Conservation (phyloP, 129 eudicot genomes). For the Artemisia argyi region DNA sequence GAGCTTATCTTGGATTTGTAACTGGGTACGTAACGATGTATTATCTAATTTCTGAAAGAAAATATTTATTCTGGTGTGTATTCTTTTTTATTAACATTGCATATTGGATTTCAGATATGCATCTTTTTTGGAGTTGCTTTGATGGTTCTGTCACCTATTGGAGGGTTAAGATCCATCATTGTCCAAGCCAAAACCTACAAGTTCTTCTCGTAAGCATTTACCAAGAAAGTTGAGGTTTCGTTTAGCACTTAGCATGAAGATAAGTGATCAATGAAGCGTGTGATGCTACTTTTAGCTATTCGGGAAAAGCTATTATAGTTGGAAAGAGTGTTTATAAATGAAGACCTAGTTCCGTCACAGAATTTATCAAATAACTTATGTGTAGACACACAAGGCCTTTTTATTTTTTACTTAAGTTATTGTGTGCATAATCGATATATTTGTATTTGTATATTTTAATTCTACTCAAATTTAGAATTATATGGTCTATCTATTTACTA, state of each 20-base stretch:
- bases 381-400: background rate
- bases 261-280: slow-evolving; percentile 17
- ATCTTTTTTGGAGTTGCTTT: slow-evolving; percentile 58
- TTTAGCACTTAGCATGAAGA: slow-evolving; percentile 2
- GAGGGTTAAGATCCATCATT: slow-evolving; percentile 72
- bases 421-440: slow-evolving; percentile 25
- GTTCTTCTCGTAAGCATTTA: slow-evolving; percentile 56
- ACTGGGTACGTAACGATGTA: slow-evolving; percentile 58
- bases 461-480: slow-evolving; percentile 12
- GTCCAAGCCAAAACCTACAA: slow-evolving; percentile 58
- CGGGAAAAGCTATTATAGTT: background rate
- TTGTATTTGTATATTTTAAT: slow-evolving; percentile 4
- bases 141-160: slow-evolving; percentile 80
- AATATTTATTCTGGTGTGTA: background rate
- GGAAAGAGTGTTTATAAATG: slow-evolving; percentile 20
- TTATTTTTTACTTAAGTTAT: slow-evolving; percentile 5
- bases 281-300: slow-evolving; percentile 11
- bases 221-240: background rate
- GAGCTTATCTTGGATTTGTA: slow-evolving; percentile 68
- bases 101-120: slow-evolving; percentile 52
- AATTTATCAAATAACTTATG: background rate
- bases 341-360: background rate
- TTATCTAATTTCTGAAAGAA: background rate
- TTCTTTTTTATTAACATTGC: background rate
- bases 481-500: slow-evolving; percentile 14